Evolutionary conservation across 495 filamentous ascomycete genomes (phyloP), one percentile per base, ranked within the genome.

Genomic region (Aspergillus sparsus): DNA sequence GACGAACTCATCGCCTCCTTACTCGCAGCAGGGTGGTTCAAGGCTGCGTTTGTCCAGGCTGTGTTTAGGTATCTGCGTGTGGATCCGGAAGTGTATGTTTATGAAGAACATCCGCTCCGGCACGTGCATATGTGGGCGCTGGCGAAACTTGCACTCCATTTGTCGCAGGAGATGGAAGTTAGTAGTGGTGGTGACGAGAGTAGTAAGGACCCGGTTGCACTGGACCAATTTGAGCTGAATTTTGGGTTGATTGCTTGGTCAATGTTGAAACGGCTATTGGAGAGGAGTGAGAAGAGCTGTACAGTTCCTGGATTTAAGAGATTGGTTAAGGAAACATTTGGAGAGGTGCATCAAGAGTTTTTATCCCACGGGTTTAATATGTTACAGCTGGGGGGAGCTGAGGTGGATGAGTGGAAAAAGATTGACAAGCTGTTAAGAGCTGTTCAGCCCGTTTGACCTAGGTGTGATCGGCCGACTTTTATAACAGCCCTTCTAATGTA

Each of bases 51-150:
- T 18, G 60, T 70, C 37, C 74, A 77, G n/a, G 71, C 72, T 9
- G 66, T 77, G 0, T 65, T 75, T 16, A 69, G 72, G 2, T 76
- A 77, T 37, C 55, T 73, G 2, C 62, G 64, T 31, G 64, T 80
- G 41, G 80, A 83, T 34, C 72, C 74, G 0, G 33, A 68, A 1
- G 60, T 78, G 3, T 79, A 75, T 49, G 53, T 52, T 16, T 55
- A 57, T 36, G 62, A 65, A 6, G 67, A 62, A 1, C 78, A 83
- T 61, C 80, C 80, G 0, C 66, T 81, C 5, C 71, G 80, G 5
- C 68, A 75, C 5, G 58, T 80, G 21, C 76, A 80, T 64, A 75
- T 68, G 21, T 80, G 75, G 75, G 60, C 74, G 32, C 52, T 82
- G 1, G 66, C 73, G 2, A 73, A 74, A 31, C 55, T 79, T 9